Evolutionary conservation across 345 rosid species (phyloP).

Genomic region (Citrus maxima): DNA sequence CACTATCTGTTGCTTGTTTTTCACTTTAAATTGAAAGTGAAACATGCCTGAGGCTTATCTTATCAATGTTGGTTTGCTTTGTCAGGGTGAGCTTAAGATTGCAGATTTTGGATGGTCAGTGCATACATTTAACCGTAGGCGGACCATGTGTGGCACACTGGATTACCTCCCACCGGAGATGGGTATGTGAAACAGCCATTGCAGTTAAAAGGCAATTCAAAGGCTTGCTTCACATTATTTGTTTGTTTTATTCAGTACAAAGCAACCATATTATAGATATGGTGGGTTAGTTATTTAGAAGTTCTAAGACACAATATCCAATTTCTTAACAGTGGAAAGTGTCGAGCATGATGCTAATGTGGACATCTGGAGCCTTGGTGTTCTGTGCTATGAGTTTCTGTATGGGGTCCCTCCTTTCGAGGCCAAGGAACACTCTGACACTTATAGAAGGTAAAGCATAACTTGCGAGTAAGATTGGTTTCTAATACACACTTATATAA

Average conservation of each 20-base stretch:
- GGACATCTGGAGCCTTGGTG: slow-evolving; percentile 99
- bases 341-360: slow-evolving; percentile 95
- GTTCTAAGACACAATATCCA: neutral
- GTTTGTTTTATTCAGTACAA: neutral
- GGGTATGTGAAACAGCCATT: slow-evolving; percentile 49
- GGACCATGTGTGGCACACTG: slow-evolving; percentile 96
- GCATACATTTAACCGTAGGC: slow-evolving; percentile 93
- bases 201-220: neutral
- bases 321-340: slow-evolving; percentile 65
- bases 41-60: slow-evolving; percentile 9
- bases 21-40: neutral
- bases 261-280: neutral
- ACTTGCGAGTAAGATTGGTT: neutral
- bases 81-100: slow-evolving; percentile 97
- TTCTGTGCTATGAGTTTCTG: slow-evolving; percentile 87
- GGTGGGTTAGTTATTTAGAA: neutral
- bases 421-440: slow-evolving; percentile 92
- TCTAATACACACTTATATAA: slow-evolving; percentile 3
- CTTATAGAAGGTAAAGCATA: slow-evolving; percentile 65
- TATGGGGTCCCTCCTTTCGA: slow-evolving; percentile 92
- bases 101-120: slow-evolving; percentile 99
- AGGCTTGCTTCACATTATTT: neutral
- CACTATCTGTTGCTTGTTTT: neutral
- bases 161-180: slow-evolving; percentile 99
- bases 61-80: slow-evolving; percentile 3